phyloP scores from a whole-genome alignment of 1,284 basidiomycete species.

The Sporisorium scitamineum region DNA sequence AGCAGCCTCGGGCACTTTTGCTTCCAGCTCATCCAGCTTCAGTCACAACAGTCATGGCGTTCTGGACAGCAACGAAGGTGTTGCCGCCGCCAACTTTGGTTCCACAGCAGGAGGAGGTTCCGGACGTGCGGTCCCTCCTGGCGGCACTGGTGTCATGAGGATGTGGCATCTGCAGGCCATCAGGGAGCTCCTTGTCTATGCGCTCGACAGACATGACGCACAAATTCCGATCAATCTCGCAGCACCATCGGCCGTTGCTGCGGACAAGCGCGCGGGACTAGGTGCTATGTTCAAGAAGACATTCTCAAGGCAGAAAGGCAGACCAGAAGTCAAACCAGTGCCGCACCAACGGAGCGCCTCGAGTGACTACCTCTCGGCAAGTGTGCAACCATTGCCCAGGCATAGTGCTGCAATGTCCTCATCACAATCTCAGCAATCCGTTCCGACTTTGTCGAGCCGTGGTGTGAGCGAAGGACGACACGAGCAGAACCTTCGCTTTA shows the following conservation, averaged over 20 bases:
- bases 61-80: constrained; percentile 16
- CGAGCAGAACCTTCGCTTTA: background rate
- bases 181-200: constrained; percentile 45
- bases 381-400: constrained; percentile 7
- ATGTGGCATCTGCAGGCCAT: constrained; percentile 62
- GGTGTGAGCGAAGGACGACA: background rate
- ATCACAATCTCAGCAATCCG: background rate
- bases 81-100: constrained; percentile 52
- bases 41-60: constrained; percentile 20
- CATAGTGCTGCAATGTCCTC: background rate
- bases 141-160: constrained; percentile 41
- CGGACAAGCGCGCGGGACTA: constrained; percentile 23
- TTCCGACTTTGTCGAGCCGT: background rate
- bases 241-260: background rate
- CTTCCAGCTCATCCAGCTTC: constrained; percentile 21
- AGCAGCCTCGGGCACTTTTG: constrained; percentile 4
- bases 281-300: constrained; percentile 46
- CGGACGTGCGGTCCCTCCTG: constrained; percentile 49
- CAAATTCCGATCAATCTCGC: constrained; percentile 45
- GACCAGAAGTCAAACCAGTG: background rate
- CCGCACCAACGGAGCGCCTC: constrained; percentile 3
- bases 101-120: constrained; percentile 45
- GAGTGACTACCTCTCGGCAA: constrained; percentile 13
- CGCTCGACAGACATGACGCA: constrained; percentile 44
- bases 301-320: constrained; percentile 23